Conservation (phyloP, 176 grass and related monocot species). For the Metroxylon sagu region DNA sequence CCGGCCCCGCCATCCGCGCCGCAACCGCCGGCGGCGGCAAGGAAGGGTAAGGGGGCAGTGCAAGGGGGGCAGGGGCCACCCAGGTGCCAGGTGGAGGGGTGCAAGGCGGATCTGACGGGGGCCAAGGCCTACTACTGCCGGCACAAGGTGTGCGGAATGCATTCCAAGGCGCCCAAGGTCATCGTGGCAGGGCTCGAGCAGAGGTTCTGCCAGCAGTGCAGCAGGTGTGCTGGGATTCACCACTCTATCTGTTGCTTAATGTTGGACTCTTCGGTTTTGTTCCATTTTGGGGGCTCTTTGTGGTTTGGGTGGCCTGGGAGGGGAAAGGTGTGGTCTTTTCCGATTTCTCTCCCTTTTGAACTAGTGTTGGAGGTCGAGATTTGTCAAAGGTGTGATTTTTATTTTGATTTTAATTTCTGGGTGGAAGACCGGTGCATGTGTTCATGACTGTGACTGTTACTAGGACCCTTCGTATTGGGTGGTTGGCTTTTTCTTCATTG, state of each 20-base stretch:
- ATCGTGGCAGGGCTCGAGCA: slow-evolving; percentile 57
- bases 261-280: too few species aligned
- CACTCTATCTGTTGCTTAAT: background rate
- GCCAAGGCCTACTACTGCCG: slow-evolving; percentile 66
- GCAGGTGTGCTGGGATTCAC: slow-evolving; percentile 32
- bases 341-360: too few species aligned
- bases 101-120: slow-evolving; percentile 63
- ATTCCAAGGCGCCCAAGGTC: slow-evolving; percentile 55
- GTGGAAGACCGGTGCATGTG: too few species aligned
- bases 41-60: background rate
- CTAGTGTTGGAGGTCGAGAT: too few species aligned
- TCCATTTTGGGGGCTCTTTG: too few species aligned
- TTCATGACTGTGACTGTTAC: too few species aligned
- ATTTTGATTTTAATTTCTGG: too few species aligned
- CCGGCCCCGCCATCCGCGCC: background rate
- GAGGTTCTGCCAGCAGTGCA: slow-evolving; percentile 82
- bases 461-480: too few species aligned
- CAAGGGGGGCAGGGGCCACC: background rate
- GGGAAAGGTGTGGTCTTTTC: too few species aligned
- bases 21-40: background rate
- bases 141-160: slow-evolving; percentile 65
- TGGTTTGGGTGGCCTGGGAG: too few species aligned
- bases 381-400: too few species aligned
- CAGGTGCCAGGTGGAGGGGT: slow-evolving; percentile 68
- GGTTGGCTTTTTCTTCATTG: too few species aligned